A percentile compares a stretch with the other conserved stretches of the same genome.
These are phyloP conservation scores for Barnettozyma sucrosica DNA, from an alignment of 805 yeast species.

Conservation along the genomic window DNA sequence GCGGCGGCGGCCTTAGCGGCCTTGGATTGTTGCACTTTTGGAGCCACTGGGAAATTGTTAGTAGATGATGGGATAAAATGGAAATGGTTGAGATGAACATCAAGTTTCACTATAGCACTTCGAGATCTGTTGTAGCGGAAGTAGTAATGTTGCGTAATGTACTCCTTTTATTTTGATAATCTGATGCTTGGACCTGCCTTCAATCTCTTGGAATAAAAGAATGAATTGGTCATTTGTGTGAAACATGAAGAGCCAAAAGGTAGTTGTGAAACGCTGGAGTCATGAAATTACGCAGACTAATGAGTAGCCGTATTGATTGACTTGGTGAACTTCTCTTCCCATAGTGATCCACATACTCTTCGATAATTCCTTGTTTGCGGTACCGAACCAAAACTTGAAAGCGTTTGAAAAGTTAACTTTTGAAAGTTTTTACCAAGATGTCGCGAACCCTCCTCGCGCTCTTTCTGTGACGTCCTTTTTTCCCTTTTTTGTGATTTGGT, in stretches of 20 bases:
- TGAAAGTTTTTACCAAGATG: conserved; percentile 7
- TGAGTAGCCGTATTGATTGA: neutral
- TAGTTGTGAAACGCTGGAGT: neutral
- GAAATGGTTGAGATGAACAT: neutral
- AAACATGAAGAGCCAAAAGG: neutral
- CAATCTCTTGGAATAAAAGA: neutral
- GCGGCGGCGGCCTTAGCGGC: conserved; percentile 99
- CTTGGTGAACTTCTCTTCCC: neutral
- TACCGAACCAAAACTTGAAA: conserved; percentile 7
- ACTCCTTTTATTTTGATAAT: no score
- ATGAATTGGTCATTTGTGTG: neutral
- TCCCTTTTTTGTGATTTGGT: neutral
- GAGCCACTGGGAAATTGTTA: conserved; percentile 66
- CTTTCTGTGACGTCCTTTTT: conserved; percentile 1
- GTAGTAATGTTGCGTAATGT: neutral
- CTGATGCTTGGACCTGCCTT: no score
- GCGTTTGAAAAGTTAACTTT: conserved; percentile 8
- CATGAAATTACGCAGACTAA: neutral
- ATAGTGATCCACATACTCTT: conserved; percentile 8
- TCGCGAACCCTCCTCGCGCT: conserved; percentile 1
- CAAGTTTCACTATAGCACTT: neutral
- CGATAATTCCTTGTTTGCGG: conserved; percentile 11
- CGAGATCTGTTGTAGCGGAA: neutral
- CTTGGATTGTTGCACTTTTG: conserved; percentile 97
- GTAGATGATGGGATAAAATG: conserved; percentile 7